Base-by-base conservation (phyloP, 805 yeast species). In the Kazachstania africana region DNA sequence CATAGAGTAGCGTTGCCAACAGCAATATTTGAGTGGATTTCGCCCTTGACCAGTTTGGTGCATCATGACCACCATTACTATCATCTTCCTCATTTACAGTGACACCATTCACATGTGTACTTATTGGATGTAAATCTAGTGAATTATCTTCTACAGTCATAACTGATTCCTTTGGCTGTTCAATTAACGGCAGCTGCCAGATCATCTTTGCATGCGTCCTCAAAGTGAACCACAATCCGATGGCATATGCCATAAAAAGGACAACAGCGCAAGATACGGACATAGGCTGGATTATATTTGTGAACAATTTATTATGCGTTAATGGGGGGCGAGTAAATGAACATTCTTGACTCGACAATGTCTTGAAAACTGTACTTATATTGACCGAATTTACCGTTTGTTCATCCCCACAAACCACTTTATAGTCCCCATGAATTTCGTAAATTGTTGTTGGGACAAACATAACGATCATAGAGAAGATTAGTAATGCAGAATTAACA, bases 141-240 rank as follows among this genome's bases (percentile, higher is more conserved):
- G 33, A 17, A 16, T 26, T 24, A 4, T 27, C 29, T 25, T 32
- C 36, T 12, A 27, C 18, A 24, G 20, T 16, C 6, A 16, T 21
- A 4, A 14, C 5, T 12, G 27, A 14, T n/a, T 43, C 47, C 37
- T 46, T 47, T 25, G 42, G 44, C 26, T 37, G 53, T 6, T 39
- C 43, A 2, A 33, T 24, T 8, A 15, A 45, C 32, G 39, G 50
- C 50, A 20, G 43, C 33, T 83, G 81, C 98, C 98, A 91, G 41
- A 91, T 91, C 60, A 85, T 64, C 1, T 95, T 88, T 0, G 98
- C 98, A 57, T 91, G 98, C 0, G 97, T 91, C 47, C 94, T 72
- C 47, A 91, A 67, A 0, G 98, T 91, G 55, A 91, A 91, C 71
- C 84, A 77, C 26, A 91, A 62, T 1, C 98, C 97, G 55, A 87